Base-by-base conservation (phyloP, 2,329 filamentous ascomycete genomes). In the Colletotrichum caudatum region DNA sequence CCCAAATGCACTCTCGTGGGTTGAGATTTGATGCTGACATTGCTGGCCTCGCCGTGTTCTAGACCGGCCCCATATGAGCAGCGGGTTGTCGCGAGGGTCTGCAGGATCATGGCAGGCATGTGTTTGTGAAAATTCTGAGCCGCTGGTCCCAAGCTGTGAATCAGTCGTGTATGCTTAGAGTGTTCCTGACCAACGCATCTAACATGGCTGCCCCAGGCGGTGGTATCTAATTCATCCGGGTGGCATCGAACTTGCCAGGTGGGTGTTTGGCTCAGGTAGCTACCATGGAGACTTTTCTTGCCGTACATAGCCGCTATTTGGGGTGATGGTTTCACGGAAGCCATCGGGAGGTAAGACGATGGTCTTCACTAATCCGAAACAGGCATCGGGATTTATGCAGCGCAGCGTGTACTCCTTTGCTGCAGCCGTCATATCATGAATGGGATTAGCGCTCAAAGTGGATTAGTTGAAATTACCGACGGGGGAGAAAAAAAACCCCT, bases 21-120 rank as follows among this genome's bases (percentile, higher is more conserved):
- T 37, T 29, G 23, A 29, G 5, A 18, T 12, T 50, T 9, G 12
- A 26, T 20, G 33, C 7, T n/a, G 46, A 6, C 5, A 37, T 18
- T 35, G 23, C 23, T 35, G 44, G 46, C 26, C 46, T 41, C 14
- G 60, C 60, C 60, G 39, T 62, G 60, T 62, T 53, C 60, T 62
- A 39, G 60, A 62, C 29, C 60, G 26, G 14, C 14, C 18, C 29
- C 44, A 61, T 14, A 33, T 46, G 11, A 39, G 35, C 35, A 5
- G 14, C 14, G 35, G 35, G 2, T n/a, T 35, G n/a, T 41, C 39
- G 26, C 18, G n/a, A 18, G n/a, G 54, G 54, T 41, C 54, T 41
- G n/a, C 3, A 5, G n/a, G 18, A 18, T 5, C 35, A 23, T 26
- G 35, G 18, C n/a, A 39, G 35, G 18, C n/a, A n/a, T 2, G 20